Percentiles rank a stretch among this genome's conserved stretches.
Conservation (phyloP, 2,329 filamentous ascomycete species). For the Dichotomopilus funicola region DNA sequence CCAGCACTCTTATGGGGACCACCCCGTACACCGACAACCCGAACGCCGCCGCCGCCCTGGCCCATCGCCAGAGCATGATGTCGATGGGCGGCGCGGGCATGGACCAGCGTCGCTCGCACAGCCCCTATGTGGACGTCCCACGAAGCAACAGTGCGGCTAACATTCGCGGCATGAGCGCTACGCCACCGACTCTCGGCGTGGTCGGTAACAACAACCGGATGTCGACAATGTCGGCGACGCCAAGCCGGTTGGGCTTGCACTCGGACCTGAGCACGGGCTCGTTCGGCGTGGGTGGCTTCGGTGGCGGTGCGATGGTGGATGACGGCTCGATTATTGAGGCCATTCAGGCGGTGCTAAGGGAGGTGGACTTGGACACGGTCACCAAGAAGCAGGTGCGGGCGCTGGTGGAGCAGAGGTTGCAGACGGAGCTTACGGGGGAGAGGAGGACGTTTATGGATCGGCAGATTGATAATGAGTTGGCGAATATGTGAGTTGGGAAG, state of each 20-base stretch:
- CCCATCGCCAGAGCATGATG: slow-evolving; percentile 65
- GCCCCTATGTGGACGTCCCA: slow-evolving; percentile 50
- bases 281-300: slow-evolving; percentile 54
- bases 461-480: slow-evolving; percentile 88
- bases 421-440: slow-evolving; percentile 81
- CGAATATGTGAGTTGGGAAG: slow-evolving; percentile 62
- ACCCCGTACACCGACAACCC: slow-evolving; percentile 44
- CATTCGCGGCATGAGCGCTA: slow-evolving; percentile 43
- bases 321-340: slow-evolving; percentile 77
- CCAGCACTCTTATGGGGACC: slow-evolving; percentile 37
- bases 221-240: slow-evolving; percentile 42
- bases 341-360: slow-evolving; percentile 72
- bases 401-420: slow-evolving; percentile 85
- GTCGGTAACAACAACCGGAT: slow-evolving; percentile 33
- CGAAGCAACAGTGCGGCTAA: slow-evolving; percentile 56
- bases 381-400: slow-evolving; percentile 96
- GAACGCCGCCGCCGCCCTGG: slow-evolving; percentile 29
- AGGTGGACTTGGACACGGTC: slow-evolving; percentile 92
- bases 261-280: slow-evolving; percentile 39
- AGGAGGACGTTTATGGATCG: slow-evolving; percentile 83
- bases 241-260: slow-evolving; percentile 35
- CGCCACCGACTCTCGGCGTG: slow-evolving; percentile 34
- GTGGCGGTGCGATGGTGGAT: slow-evolving; percentile 57
- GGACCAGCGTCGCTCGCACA: slow-evolving; percentile 45
- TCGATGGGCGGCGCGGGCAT: slow-evolving; percentile 50